phyloP scores from a whole-genome alignment of 176 grass and related monocot species.

The Eleusine coracana region DNA sequence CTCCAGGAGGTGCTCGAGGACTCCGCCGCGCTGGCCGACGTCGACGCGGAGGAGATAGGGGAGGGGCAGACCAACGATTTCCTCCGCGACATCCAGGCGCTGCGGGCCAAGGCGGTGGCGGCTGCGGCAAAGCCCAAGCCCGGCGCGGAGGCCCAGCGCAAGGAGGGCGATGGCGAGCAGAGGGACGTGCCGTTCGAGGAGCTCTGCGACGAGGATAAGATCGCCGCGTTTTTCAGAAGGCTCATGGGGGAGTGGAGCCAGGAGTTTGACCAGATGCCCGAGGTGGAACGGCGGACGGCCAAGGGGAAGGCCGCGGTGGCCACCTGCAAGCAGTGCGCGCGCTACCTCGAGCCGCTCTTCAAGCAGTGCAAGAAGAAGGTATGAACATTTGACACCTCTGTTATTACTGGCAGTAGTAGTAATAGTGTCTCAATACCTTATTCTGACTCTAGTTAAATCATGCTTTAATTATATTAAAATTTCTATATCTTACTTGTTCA shows the following conservation, averaged over 20 bases:
- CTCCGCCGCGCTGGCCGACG: slow-evolving; percentile 40
- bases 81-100: slow-evolving; percentile 68
- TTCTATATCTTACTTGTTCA: not conserved
- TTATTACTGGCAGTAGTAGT: not conserved
- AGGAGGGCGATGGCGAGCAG: slow-evolving; percentile 26
- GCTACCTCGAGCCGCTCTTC: slow-evolving; percentile 78
- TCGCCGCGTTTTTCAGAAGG: slow-evolving; percentile 71
- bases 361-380: slow-evolving; percentile 80
- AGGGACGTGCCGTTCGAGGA: slow-evolving; percentile 57
- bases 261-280: slow-evolving; percentile 71
- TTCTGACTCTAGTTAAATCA: not conserved
- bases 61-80: slow-evolving; percentile 92
- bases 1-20: slow-evolving; percentile 56
- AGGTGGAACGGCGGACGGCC: slow-evolving; percentile 62
- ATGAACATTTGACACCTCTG: not conserved
- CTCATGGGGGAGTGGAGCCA: slow-evolving; percentile 68
- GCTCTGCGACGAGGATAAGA: slow-evolving; percentile 78
- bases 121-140: slow-evolving; percentile 40
- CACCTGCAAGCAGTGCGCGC: slow-evolving; percentile 76
- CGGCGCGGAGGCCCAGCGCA: slow-evolving; percentile 1
- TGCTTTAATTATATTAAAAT: not conserved
- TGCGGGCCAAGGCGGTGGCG: slow-evolving; percentile 45
- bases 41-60: slow-evolving; percentile 61
- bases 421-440: not conserved
- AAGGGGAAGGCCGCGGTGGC: slow-evolving; percentile 73